phyloP scores from a whole-genome alignment of 805 yeast species.

The Starmerella geochares region DNA sequence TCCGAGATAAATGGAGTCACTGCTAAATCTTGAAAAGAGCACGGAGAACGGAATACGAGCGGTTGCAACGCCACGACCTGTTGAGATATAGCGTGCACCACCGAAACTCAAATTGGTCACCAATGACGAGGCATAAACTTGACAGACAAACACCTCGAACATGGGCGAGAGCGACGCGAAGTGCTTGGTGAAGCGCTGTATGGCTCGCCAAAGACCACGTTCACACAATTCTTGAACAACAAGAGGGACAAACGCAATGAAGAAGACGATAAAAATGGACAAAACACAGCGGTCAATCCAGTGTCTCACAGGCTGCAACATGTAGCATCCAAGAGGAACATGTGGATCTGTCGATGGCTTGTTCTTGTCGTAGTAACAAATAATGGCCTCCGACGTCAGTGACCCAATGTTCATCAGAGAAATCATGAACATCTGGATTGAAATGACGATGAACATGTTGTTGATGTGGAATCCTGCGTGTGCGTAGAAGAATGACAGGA shows the following conservation, averaged over 20 bases:
- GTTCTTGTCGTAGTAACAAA: constrained; percentile 56
- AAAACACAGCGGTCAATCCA: constrained; percentile 86
- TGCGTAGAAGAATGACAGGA: constrained; percentile 87
- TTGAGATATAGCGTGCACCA: constrained; percentile 82
- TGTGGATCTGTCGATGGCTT: constrained; percentile 64
- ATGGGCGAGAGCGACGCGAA: constrained; percentile 74
- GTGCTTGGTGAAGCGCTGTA: constrained; percentile 61
- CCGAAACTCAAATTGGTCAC: constrained; percentile 72
- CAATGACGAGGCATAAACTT: constrained; percentile 74
- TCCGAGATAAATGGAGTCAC: constrained; percentile 70
- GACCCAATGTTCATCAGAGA: constrained; percentile 72
- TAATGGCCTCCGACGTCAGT: constrained; percentile 57
- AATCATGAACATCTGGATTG: constrained; percentile 79
- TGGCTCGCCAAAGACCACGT: constrained; percentile 69
- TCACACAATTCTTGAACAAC: constrained; percentile 80
- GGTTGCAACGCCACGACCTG: constrained; percentile 91
- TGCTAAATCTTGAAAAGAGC: constrained; percentile 66
- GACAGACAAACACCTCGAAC: constrained; percentile 92
- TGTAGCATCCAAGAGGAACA: constrained; percentile 74
- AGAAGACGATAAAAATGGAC: constrained; percentile 85
- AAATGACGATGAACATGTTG: constrained; percentile 74
- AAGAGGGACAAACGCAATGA: constrained; percentile 81
- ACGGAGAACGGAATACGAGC: constrained; percentile 62
- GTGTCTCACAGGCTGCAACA: constrained; percentile 70
- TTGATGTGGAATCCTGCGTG: constrained; percentile 95